phyloP scores from a whole-genome alignment of 129 eudicot genomes.

The Tanacetum coccineum region DNA sequence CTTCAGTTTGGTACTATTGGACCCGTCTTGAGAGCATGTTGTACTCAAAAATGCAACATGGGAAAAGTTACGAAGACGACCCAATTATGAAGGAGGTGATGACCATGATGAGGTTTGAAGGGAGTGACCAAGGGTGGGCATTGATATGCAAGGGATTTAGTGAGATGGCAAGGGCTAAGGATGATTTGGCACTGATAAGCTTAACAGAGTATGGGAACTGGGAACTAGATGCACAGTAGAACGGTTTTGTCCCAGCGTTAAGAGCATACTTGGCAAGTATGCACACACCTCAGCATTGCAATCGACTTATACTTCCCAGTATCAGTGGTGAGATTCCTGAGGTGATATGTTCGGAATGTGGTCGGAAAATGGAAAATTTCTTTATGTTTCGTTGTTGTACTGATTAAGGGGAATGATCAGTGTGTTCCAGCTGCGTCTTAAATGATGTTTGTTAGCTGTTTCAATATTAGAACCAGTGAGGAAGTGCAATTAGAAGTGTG shows the following conservation, averaged over 20 bases:
- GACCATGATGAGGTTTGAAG: slow-evolving; percentile 69
- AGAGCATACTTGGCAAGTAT: slow-evolving; percentile 39
- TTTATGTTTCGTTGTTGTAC: slow-evolving; percentile 85
- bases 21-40: slow-evolving; percentile 93
- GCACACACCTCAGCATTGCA: slow-evolving; percentile 73
- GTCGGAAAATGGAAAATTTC: slow-evolving; percentile 70
- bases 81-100: slow-evolving; percentile 58
- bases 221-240: slow-evolving; percentile 43
- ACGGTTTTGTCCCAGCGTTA: slow-evolving; percentile 63
- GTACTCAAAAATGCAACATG: slow-evolving; percentile 65
- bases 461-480: slow-evolving; percentile 29
- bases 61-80: slow-evolving; percentile 47
- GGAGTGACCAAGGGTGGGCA: slow-evolving; percentile 81
- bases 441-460: slow-evolving; percentile 21
- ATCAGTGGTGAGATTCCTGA: slow-evolving; percentile 73
- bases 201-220: slow-evolving; percentile 40
- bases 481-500: slow-evolving; percentile 26
- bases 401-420: slow-evolving; percentile 28
- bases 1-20: slow-evolving; percentile 86
- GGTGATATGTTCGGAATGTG: slow-evolving; percentile 81
- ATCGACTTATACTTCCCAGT: slow-evolving; percentile 78
- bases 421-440: slow-evolving; percentile 12
- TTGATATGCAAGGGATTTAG: slow-evolving; percentile 43
- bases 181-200: slow-evolving; percentile 33
- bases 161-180: slow-evolving; percentile 59